Evolutionary conservation across 345 rosid species (phyloP), one percentile per base, ranked within the genome.

Genomic region (Linum tenue): DNA sequence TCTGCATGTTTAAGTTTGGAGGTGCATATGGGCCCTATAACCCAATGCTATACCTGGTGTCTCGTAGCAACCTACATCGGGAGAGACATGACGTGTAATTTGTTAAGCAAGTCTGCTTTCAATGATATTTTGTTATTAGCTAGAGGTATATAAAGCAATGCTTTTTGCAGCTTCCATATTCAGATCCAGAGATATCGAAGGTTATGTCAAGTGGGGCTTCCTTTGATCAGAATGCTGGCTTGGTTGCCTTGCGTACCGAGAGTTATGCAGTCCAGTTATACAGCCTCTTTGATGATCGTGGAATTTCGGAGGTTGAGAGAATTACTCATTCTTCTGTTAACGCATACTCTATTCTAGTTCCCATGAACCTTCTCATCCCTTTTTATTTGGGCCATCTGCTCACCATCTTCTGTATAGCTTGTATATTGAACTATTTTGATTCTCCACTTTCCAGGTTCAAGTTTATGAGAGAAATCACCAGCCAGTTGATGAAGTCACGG

Each of bases 391-490:
- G 17, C 3, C 11, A 1, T 61, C 15, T 4, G 38, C 6, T 12
- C 42, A 7, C 2, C 15, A 15, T 35, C 39, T 37, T 53, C 31
- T 16, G 2, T 39, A 15, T 9, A 59, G 37, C 15, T n/a, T 50
- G 41, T 68, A 4, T 65, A 9, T 63, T 63, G 59, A 11, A 3
- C 36, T 63, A 56, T 59, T 65, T 57, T 16, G 57, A 59, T 67
- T 6, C 76, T 51, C 58, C 36, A 42, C 17, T 57, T 55, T 65
- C 35, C 83, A 92, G 98, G 90, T 90, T 76, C 91, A 85, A 83
- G 94, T 92, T 64, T 90, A 94, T 78, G 99, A 90, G 77, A 88
- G 97, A 84, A 94, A 85, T 76, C 91, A 94, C 79, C 99, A 94
- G 69, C 97, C 99, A 12, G 91, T 85, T 56, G 96, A 90, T 80